Evolutionary conservation across 2,329 filamentous ascomycete species (phyloP).

Genomic region (Exophiala calicioides): DNA sequence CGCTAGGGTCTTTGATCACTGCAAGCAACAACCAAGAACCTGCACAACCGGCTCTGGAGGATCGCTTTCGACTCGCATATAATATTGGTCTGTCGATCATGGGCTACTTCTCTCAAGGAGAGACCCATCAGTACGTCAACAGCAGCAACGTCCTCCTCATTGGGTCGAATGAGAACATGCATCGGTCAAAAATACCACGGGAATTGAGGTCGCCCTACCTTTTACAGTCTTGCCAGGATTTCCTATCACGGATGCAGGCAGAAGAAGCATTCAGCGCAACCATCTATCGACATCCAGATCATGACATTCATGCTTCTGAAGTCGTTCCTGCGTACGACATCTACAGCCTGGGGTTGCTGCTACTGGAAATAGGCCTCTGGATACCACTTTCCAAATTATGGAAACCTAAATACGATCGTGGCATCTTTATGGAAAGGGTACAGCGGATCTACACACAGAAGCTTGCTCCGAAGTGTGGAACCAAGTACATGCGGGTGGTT

Average conservation of each 20-base stretch:
- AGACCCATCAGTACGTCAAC: conserved; percentile 64
- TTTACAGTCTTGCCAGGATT: conserved; percentile 31
- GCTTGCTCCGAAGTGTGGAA: conserved; percentile 64
- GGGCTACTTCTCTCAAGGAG: conserved; percentile 57
- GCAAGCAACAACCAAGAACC: conserved; percentile 38
- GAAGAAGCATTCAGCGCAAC: conserved; percentile 50
- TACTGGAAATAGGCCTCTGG: conserved; percentile 67
- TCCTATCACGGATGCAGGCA: conserved; percentile 24
- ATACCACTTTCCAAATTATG: conserved; percentile 62
- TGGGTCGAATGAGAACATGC: conserved; percentile 22
- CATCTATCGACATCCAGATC: conserved; percentile 62
- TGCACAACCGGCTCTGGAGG: conserved; percentile 53
- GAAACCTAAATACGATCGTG: conserved; percentile 64
- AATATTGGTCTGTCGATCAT: conserved; percentile 59
- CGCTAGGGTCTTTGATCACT: conserved; percentile 28
- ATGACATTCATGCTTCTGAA: conserved; percentile 23
- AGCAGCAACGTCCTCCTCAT: conserved; percentile 65
- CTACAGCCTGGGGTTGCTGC: conserved; percentile 62
- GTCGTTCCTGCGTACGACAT: conserved; percentile 51
- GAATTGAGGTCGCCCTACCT: conserved; percentile 33
- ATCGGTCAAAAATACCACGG: conserved; percentile 36
- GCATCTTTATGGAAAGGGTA: conserved; percentile 64
- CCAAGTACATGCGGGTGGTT: conserved; percentile 62
- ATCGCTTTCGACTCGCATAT: conserved; percentile 62
- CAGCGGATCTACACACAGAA: conserved; percentile 64